Evolutionary conservation across 805 yeast genomes (phyloP), one percentile per base, ranked within the genome.

Genomic region (Blastobotrys muscicola): DNA sequence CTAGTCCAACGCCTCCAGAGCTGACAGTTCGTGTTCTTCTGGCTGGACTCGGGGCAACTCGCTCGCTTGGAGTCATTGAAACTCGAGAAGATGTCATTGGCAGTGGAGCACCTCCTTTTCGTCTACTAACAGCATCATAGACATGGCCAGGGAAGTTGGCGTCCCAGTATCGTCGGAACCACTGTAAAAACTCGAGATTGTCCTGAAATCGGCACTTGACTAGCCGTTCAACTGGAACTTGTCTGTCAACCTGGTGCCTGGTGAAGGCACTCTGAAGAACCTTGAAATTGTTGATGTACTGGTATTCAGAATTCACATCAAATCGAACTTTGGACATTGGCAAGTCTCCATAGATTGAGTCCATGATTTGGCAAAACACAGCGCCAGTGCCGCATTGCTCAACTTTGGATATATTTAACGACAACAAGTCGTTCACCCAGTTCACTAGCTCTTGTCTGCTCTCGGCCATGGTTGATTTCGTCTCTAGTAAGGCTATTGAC

Each of bases 381-480:
- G 96, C 96, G 2, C 99, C 99, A 2, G 83, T 76, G 12, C 99
- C 99, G 58, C 96, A 81, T 62, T 89, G 89, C 59, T 92, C 98
- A 1, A 92, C 82, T 58, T 83, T 85, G 32, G 77, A 69, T 54
- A 84, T 76, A 49, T 78, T 69, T 35, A 87, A 62, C 36, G 73
- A 73, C 38, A 86, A 69, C 2, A 84, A 72, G 36, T 74, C 69
- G 57, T 90, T 90, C 51, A 92, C 70, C 97, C 97, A 92, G 44
- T 72, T 74, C 44, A 92, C 65, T 12, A 92, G 71, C 54, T 86
- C 96, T 36, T 80, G 76, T 54, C 97, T 76, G 6, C 95, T 84
- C 55, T 84, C 94, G 4, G 85, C 85, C 51, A 75, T 53, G 15
- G 11, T 20, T 20, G 14, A 9, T 12, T 32, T 13, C 14, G 34